phyloP scores from a whole-genome alignment of 345 rosid genomes.

The Populus euphratica region DNA sequence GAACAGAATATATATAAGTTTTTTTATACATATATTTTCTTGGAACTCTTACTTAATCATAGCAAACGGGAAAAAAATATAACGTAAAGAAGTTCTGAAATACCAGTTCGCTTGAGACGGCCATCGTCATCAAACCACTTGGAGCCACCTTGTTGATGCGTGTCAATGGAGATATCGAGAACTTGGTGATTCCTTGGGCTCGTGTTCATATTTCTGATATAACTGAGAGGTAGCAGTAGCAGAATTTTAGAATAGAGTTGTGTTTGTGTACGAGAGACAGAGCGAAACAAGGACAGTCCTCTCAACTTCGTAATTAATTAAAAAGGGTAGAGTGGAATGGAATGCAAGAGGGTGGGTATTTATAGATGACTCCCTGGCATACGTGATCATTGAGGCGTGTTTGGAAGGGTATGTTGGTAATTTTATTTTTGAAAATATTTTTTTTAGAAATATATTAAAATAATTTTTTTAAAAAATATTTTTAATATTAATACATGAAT shows the following conservation, averaged over 20 bases:
- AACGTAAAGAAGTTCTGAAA: not conserved
- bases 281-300: too few relatives aligned
- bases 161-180: slow-evolving; percentile 34
- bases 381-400: too few relatives aligned
- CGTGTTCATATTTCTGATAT: slow-evolving; percentile 1
- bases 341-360: not conserved
- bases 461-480: too few relatives aligned
- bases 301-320: too few relatives aligned
- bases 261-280: too few relatives aligned
- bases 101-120: slow-evolving; percentile 68
- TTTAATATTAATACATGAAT: too few relatives aligned
- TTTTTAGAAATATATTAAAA: too few relatives aligned
- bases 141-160: slow-evolving; percentile 39
- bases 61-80: not conserved
- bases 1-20: too few relatives aligned
- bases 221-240: not conserved
- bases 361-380: not conserved
- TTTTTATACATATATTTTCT: too few relatives aligned
- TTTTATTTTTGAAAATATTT: too few relatives aligned
- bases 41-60: not conserved
- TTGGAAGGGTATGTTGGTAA: accelerated
- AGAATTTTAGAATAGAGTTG: too few relatives aligned
- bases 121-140: slow-evolving; percentile 78
- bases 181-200: slow-evolving; percentile 12
- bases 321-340: too few relatives aligned